Evolutionary conservation across 2,329 filamentous ascomycete species (phyloP), one percentile per base, ranked within the genome.

Genomic region (Botrytis porri): DNA sequence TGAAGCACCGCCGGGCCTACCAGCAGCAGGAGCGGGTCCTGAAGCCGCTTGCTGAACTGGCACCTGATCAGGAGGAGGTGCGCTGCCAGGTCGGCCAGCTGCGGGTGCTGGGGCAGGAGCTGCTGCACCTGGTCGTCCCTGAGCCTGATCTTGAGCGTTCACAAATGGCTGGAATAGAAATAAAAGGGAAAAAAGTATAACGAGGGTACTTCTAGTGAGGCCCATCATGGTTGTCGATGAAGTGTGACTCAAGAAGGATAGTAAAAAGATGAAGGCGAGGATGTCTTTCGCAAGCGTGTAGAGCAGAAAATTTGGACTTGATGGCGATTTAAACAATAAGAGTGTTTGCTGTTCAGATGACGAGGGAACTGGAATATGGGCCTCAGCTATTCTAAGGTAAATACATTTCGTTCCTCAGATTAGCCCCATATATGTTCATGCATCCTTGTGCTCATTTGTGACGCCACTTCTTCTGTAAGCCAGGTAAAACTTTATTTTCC

Each of bases 131-230:
- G 65, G 65, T 10, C 65, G 48, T 57, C 32, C 65, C 43, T 69
- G 65, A 57, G 65, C 65, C 48, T 69, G 65, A 57, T 57, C 48
- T 69, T 69, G 65, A 57, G 65, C 65, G n/a, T 57, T 43, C 22
- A 51, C 65, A 43, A 69, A 20, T 41, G 65, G 37, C 14, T 69
- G 65, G 12, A 57, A 51, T 4, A 69, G 18, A 41, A 57, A 37
- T 0, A 41, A 57, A 29, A 69, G 37, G 35, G 65, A 57, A 41
- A 69, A 32, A 1, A 69, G 18, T 6, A 32, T 37, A 69, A 41
- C 37, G 12, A 69, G 65, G n/a, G 65, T 69, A 51, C 65, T 69
- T 59, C 48, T 51, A 39, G n/a, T 69, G 48, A 69, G 65, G 48
- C 65, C 65, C 65, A 57, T 69, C 65, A 69, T 69, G 65, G 12